Conservation (phyloP, 805 yeast genomes). For the Candida nanaspora region DNA sequence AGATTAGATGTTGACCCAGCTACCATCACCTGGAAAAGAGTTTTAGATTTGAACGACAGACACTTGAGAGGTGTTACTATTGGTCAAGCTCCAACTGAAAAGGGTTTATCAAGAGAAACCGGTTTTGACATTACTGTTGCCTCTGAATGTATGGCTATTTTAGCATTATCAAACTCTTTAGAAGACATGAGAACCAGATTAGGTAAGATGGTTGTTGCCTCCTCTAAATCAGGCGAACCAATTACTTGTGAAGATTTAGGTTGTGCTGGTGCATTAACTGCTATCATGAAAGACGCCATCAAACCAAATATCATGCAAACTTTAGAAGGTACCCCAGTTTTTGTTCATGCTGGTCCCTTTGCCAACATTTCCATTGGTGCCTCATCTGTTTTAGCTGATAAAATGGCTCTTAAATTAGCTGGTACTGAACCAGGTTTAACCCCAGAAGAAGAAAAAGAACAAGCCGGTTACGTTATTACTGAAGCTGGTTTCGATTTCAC, state of each 20-base stretch:
- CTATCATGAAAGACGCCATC: slow-evolving; percentile 90
- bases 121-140: slow-evolving; percentile 98
- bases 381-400: slow-evolving; percentile 88
- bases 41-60: slow-evolving; percentile 91
- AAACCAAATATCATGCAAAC: slow-evolving; percentile 98
- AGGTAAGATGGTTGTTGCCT: slow-evolving; percentile 85
- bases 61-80: slow-evolving; percentile 81
- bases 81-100: slow-evolving; percentile 91
- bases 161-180: slow-evolving; percentile 75
- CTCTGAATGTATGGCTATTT: slow-evolving; percentile 91
- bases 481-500: slow-evolving; percentile 99
- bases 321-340: slow-evolving; percentile 94
- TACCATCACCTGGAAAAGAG: slow-evolving; percentile 87
- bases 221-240: slow-evolving; percentile 67
- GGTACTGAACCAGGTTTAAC: slow-evolving; percentile 47
- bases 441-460: slow-evolving; percentile 22
- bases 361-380: slow-evolving; percentile 98
- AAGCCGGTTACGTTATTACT: slow-evolving; percentile 84
- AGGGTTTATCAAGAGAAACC: slow-evolving; percentile 75
- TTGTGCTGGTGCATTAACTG: slow-evolving; percentile 92
- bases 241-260: slow-evolving; percentile 93
- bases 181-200: slow-evolving; percentile 82
- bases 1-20: slow-evolving; percentile 85
- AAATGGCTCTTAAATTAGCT: slow-evolving; percentile 84
- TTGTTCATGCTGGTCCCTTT: slow-evolving; percentile 97